Percentiles rank a stretch among this genome's conserved stretches.
These are phyloP conservation scores for Dothideomycetes sp. DNA, from an alignment of 2,329 filamentous ascomycete species.

Conservation along the genomic window DNA sequence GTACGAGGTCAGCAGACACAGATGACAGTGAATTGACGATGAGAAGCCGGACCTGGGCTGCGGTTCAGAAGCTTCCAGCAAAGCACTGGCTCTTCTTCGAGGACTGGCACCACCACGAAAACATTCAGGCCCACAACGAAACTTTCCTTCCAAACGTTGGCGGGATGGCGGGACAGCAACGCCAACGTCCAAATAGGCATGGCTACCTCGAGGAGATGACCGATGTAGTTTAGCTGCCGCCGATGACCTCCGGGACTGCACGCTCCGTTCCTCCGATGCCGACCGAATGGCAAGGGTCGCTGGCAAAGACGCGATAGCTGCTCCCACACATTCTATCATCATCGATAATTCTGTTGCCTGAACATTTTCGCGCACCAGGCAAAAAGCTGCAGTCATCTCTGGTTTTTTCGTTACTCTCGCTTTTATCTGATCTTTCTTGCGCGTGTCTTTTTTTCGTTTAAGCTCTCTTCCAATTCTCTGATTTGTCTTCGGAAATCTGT, in stretches of 20 bases:
- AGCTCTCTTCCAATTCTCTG: slow-evolving; percentile 5
- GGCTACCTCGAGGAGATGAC: too few species aligned
- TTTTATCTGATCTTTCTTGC: slow-evolving; percentile 12
- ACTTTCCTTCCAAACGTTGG: slow-evolving; percentile 1
- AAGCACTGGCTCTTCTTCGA: too few species aligned
- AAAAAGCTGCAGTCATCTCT: slow-evolving; percentile 11
- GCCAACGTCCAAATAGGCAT: too few species aligned
- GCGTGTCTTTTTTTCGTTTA: slow-evolving; percentile 5
- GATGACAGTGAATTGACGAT: slow-evolving; percentile 6
- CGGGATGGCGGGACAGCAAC: rapidly evolving
- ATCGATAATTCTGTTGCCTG: slow-evolving; percentile 12
- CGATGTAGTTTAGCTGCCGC: neutral
- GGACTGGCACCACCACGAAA: too few species aligned
- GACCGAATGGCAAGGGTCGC: slow-evolving; percentile 3
- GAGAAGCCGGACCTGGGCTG: slow-evolving; percentile 1
- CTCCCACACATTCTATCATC: slow-evolving; percentile 8
- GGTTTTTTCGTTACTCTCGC: slow-evolving; percentile 6
- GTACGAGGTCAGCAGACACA: slow-evolving; percentile 12
- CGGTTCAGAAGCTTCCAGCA: slow-evolving; percentile 8
- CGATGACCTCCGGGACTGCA: neutral
- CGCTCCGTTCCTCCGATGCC: slow-evolving; percentile 11
- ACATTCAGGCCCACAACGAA: too few species aligned
- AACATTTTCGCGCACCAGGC: slow-evolving; percentile 13
- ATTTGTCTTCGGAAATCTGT: neutral
- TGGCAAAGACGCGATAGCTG: slow-evolving; percentile 8